Base-by-base conservation (phyloP, 2,329 filamentous ascomycete genomes). In the Paramyrothecium sp. region DNA sequence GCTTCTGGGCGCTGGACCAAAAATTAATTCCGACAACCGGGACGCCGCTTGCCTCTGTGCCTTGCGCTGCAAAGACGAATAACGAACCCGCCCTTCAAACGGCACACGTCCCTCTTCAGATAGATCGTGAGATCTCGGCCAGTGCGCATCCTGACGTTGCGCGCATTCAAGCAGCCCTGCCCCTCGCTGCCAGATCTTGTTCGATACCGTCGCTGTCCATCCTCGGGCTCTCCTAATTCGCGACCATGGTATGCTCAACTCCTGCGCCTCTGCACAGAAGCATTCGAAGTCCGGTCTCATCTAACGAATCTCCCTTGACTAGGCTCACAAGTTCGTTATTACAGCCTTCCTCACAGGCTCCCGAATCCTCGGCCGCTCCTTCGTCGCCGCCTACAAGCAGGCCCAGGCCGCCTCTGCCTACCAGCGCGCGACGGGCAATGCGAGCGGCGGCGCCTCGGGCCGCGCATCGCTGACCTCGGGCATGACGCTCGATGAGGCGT, bases 401-500 rank as follows among this genome's bases (percentile, higher is more conserved):
- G 95, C 95, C 52, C 87, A 92, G 58, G 94, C 94, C 34, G 89
- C 92, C 3, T 90, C 89, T 61, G 85, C 90, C 73, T 95, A 96
- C 75, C 87, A 89, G 65, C 88, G 88, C 63, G 86, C 90, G 54
- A 87, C 89, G 64, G 83, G 83, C 62, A 89, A 89, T 68, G 68
- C 77, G 54, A 83, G 83, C 64, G 82, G 83, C 60, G 81, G 83
- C 59, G 74, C 82, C 23, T 64, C 69, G 2, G 81, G 82, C 56
- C 82, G 85, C 59, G 78, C 83, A n/a, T 73, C 72, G 33, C 69
- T 81, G 60, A 81, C 86, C 26, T 85, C 86, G 5, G 91, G 92
- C 71, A 89, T 98, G 75, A 95, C 92, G 10, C 87, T 99, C 68
- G 92, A 97, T 65, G 95, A 99, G 81, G 95, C 95, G 55, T 98